These are phyloP conservation scores for Neoarthrinium moseri DNA, from an alignment of 2,329 filamentous ascomycete species.

Conservation along the genomic window DNA sequence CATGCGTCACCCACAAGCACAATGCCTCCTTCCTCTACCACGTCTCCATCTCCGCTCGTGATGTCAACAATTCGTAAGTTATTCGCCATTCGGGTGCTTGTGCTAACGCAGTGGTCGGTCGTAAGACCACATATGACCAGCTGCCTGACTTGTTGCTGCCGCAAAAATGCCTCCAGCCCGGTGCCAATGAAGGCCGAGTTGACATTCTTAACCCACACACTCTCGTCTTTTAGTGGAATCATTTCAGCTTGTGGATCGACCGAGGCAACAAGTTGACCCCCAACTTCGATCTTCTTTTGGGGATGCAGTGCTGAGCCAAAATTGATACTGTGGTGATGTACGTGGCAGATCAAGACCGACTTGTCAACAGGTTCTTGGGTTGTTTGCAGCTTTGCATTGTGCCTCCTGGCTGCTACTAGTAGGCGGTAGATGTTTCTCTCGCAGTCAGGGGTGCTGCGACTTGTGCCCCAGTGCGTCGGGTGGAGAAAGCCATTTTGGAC, in stretches of 20 bases:
- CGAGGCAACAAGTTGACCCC: slow-evolving; percentile 25
- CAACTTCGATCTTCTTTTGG: slow-evolving; percentile 18
- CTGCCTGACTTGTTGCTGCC: slow-evolving; percentile 30
- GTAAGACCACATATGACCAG: slow-evolving; percentile 41
- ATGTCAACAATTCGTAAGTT: slow-evolving; percentile 41
- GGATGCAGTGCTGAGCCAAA: slow-evolving; percentile 35
- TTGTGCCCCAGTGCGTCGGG: slow-evolving; percentile 35
- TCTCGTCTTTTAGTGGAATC: slow-evolving; percentile 30
- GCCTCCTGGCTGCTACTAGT: slow-evolving; percentile 25
- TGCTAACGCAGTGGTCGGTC: slow-evolving; percentile 50
- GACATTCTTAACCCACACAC: slow-evolving; percentile 39
- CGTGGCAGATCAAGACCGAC: slow-evolving; percentile 38
- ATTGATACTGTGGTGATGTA: slow-evolving; percentile 40
- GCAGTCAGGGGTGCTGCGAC: slow-evolving; percentile 41
- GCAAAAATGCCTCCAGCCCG: slow-evolving; percentile 34
- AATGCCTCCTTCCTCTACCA: slow-evolving; percentile 29
- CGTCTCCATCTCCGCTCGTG: slow-evolving; percentile 22
- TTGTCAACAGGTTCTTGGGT: slow-evolving; percentile 9
- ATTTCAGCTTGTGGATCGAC: slow-evolving; percentile 25
- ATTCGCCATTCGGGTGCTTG: slow-evolving; percentile 44
- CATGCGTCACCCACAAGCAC: slow-evolving; percentile 44
- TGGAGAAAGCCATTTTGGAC: slow-evolving; percentile 41
- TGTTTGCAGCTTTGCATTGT: slow-evolving; percentile 12
- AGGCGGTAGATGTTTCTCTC: slow-evolving; percentile 40
- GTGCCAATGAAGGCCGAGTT: slow-evolving; percentile 47